Evolutionary conservation across 768 basidiomycete species (phyloP).

Genomic region (Boletus insuetus): DNA sequence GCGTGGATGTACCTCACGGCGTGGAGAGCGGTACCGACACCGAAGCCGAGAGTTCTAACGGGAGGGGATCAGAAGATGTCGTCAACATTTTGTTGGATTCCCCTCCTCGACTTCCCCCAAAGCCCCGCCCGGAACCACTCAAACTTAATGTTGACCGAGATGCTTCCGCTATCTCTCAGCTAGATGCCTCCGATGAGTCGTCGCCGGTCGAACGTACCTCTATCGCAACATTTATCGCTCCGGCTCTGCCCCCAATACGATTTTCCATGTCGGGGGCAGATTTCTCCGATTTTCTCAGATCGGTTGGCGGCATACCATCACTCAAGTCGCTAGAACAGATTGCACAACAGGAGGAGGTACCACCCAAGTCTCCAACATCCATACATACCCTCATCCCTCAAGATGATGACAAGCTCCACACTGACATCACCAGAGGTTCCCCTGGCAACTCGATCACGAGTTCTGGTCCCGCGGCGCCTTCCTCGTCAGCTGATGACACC

Average conservation of each 20-base stretch:
- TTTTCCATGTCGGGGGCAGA: slow-evolving; percentile 83
- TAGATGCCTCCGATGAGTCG: slow-evolving; percentile 51
- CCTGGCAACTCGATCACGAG: background rate
- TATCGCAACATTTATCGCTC: slow-evolving; percentile 77
- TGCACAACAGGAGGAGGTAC: slow-evolving; percentile 40
- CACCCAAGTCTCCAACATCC: slow-evolving; percentile 21
- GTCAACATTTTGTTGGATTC: slow-evolving; percentile 19
- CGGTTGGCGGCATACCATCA: slow-evolving; percentile 50
- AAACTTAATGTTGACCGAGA: slow-evolving; percentile 24
- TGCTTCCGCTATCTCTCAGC: slow-evolving; percentile 21
- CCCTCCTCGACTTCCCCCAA: slow-evolving; percentile 47
- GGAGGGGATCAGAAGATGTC: slow-evolving; percentile 27
- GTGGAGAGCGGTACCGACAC: slow-evolving; percentile 76
- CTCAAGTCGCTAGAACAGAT: slow-evolving; percentile 48
- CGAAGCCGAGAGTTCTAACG: slow-evolving; percentile 53
- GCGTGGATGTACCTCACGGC: slow-evolving; percentile 66
- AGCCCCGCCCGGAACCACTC: slow-evolving; percentile 34
- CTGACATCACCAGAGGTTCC: background rate
- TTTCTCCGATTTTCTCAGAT: slow-evolving; percentile 70
- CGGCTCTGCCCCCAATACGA: slow-evolving; percentile 86
- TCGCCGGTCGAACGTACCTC: slow-evolving; percentile 66
- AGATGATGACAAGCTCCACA: background rate
- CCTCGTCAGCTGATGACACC: background rate
- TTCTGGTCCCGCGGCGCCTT: background rate
- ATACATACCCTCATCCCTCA: slow-evolving; percentile 13